Evolutionary conservation across 306 rosid species (phyloP).

Genomic region (Cicer bijugum): DNA sequence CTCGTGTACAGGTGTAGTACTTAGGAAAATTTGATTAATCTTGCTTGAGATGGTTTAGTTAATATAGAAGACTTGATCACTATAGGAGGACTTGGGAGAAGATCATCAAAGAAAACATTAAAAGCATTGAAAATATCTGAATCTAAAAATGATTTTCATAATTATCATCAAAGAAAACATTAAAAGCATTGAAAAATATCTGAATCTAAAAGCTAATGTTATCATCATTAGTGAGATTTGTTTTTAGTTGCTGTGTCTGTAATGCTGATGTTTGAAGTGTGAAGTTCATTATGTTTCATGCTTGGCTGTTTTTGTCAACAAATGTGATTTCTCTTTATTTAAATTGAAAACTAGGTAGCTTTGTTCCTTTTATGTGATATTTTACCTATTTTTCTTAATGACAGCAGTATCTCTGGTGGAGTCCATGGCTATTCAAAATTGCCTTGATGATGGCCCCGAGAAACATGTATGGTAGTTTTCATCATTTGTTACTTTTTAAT

Average conservation of each 20-base stretch:
- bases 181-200: neutral
- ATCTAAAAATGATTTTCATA: neutral
- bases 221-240: neutral
- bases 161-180: neutral
- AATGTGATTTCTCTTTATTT: neutral
- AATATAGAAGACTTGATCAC: neutral
- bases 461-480: conserved; percentile 42
- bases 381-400: conserved; percentile 45
- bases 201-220: neutral
- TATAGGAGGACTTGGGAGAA: conserved; percentile 6
- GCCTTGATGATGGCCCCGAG: conserved; percentile 48
- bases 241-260: neutral
- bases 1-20: conserved; percentile 5
- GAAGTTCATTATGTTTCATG: conserved; percentile 5
- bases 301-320: conserved; percentile 18
- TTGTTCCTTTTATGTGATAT: conserved; percentile 39
- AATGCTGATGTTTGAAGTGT: conserved; percentile 9
- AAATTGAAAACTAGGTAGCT: conserved; percentile 7
- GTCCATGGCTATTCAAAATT: conserved; percentile 50
- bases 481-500: conserved; percentile 31
- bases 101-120: neutral
- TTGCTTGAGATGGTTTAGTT: neutral
- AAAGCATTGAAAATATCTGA: neutral
- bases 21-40: conserved; percentile 17
- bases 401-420: conserved; percentile 48